phyloP scores from a whole-genome alignment of 768 basidiomycete genomes.

The Boletus rubescentipes region DNA sequence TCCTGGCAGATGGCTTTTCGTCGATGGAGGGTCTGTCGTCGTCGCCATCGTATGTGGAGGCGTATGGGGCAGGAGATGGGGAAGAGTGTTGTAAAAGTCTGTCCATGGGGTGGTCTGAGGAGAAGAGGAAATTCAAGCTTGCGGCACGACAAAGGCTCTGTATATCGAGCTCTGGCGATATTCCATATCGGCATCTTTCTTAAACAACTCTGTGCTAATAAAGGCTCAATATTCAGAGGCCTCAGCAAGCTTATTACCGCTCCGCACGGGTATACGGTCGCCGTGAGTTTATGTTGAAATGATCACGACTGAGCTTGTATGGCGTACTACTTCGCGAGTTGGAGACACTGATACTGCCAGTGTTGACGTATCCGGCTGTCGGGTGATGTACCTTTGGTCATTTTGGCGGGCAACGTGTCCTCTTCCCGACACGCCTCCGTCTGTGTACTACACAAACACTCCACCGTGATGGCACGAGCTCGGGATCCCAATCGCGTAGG shows the following conservation, averaged over 20 bases:
- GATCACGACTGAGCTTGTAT: neutral
- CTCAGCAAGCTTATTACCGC: too few relatives aligned
- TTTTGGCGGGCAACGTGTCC: neutral
- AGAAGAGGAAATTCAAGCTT: slow-evolving; percentile 35
- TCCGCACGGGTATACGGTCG: too few relatives aligned
- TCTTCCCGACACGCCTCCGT: slow-evolving; percentile 7
- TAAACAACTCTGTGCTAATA: slow-evolving; percentile 32
- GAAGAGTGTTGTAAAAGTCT: slow-evolving; percentile 8
- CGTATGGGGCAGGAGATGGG: slow-evolving; percentile 10
- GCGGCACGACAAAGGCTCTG: slow-evolving; percentile 40
- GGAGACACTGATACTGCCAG: neutral
- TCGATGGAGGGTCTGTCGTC: slow-evolving; percentile 22
- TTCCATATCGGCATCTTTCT: slow-evolving; percentile 40
- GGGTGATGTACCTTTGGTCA: neutral
- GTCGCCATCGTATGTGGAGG: slow-evolving; percentile 17
- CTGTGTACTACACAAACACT: neutral
- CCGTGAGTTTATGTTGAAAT: neutral
- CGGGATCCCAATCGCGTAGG: neutral
- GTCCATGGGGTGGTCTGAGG: slow-evolving; percentile 29
- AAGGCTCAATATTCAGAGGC: slow-evolving; percentile 11
- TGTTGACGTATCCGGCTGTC: slow-evolving; percentile 21
- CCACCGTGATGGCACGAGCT: neutral
- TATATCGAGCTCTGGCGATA: slow-evolving; percentile 40
- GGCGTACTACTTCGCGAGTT: neutral
- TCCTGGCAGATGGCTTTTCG: slow-evolving; percentile 26